These are phyloP conservation scores for Hysterangium stoloniferum DNA, from an alignment of 768 basidiomycete genomes.

Conservation along the genomic window DNA sequence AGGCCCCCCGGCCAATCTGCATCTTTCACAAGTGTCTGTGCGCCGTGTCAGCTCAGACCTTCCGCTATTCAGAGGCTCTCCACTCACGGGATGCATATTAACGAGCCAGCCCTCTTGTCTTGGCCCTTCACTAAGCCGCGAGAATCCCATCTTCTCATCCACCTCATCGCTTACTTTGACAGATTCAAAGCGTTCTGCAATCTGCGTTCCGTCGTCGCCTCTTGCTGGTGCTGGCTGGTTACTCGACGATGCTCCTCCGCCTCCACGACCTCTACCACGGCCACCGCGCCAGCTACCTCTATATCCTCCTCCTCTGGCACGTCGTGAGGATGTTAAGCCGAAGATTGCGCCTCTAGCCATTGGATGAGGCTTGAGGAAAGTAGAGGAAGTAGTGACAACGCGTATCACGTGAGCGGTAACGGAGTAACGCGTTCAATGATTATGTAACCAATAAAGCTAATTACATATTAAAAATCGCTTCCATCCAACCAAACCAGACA, in stretches of 20 bases:
- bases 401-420: background rate
- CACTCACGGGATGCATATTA: conserved; percentile 92
- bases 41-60: background rate
- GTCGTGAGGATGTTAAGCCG: conserved; percentile 7
- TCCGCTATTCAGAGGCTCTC: conserved; percentile 11
- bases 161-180: conserved; percentile 73
- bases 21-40: conserved; percentile 80
- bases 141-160: conserved; percentile 90
- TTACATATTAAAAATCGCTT: too few relatives aligned
- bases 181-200: conserved; percentile 81
- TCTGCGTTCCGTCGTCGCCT: conserved; percentile 85
- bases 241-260: conserved; percentile 26
- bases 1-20: conserved; percentile 76
- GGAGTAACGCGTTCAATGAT: too few relatives aligned
- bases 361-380: background rate
- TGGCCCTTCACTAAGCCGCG: conserved; percentile 68
- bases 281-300: conserved; percentile 34
- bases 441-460: too few relatives aligned
- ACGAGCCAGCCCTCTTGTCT: conserved; percentile 87
- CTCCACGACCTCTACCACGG: conserved; percentile 39
- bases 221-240: conserved; percentile 47
- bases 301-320: conserved; percentile 25
- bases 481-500: too few relatives aligned
- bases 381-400: background rate
- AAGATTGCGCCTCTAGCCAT: conserved; percentile 10